Conservation (phyloP, 2,329 filamentous ascomycete genomes). For the Diaporthe batatas region DNA sequence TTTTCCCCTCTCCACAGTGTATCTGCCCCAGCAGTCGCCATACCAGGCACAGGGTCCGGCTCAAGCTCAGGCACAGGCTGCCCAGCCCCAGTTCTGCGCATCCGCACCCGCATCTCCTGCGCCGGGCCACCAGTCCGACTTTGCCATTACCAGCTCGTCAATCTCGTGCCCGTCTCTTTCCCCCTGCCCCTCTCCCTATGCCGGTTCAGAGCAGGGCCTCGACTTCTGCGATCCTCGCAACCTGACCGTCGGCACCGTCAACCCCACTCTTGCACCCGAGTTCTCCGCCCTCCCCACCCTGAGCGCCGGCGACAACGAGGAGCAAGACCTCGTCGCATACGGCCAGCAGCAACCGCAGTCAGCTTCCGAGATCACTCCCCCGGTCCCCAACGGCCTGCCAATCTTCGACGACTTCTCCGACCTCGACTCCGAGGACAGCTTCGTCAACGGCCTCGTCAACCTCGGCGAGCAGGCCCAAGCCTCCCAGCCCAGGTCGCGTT, state of each 20-base stretch:
- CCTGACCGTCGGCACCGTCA: slow-evolving; percentile 77
- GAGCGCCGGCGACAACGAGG: slow-evolving; percentile 73
- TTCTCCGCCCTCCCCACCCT: slow-evolving; percentile 75
- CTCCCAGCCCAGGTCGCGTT: slow-evolving; percentile 78
- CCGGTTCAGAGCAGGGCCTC: slow-evolving; percentile 78
- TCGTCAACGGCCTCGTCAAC: slow-evolving; percentile 80
- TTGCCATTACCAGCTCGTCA: slow-evolving; percentile 61
- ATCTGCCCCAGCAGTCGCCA: slow-evolving; percentile 50
- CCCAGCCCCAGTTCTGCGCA: slow-evolving; percentile 35
- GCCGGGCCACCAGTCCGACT: slow-evolving; percentile 23
- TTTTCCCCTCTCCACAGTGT: slow-evolving; percentile 55
- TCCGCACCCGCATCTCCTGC: slow-evolving; percentile 41
- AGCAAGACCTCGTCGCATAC: slow-evolving; percentile 59
- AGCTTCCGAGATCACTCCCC: slow-evolving; percentile 63
- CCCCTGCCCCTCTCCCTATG: slow-evolving; percentile 85
- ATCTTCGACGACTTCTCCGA: slow-evolving; percentile 89
- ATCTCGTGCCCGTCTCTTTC: slow-evolving; percentile 88
- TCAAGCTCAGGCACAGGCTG: slow-evolving; percentile 56
- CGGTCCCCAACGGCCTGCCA: slow-evolving; percentile 72
- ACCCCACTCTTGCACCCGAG: slow-evolving; percentile 67
- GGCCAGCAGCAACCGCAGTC: slow-evolving; percentile 60
- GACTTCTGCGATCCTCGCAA: slow-evolving; percentile 94
- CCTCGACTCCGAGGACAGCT: slow-evolving; percentile 91
- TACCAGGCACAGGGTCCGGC: slow-evolving; percentile 44
- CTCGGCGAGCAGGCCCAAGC: slow-evolving; percentile 65